phyloP scores from a whole-genome alignment of 202 grass and related monocot genomes.

The Schoenoplectus triqueter region DNA sequence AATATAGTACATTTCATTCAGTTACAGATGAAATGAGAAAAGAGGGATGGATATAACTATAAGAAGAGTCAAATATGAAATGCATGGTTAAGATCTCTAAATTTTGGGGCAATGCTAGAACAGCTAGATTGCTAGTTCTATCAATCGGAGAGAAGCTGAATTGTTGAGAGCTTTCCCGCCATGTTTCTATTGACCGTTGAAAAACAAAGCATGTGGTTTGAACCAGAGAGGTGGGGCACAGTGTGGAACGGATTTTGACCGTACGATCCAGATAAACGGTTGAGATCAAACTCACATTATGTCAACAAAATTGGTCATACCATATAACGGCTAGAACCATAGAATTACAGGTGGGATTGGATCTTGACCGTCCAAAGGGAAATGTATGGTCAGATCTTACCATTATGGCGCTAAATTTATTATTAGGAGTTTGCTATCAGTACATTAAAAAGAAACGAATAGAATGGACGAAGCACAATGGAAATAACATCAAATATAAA shows the following conservation, averaged over 20 bases:
- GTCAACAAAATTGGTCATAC: neutral
- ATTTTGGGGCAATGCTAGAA: neutral
- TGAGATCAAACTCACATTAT: neutral
- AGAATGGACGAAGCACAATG: neutral
- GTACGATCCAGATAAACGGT: neutral
- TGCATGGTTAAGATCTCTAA: too few species aligned
- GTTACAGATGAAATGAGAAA: neutral
- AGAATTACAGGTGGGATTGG: neutral
- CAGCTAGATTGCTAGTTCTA: too few species aligned
- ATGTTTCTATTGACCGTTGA: conserved; percentile 32
- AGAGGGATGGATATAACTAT: too few species aligned
- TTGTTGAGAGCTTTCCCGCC: conserved; percentile 14
- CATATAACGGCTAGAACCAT: neutral
- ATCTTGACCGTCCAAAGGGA: neutral
- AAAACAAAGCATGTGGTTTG: conserved; percentile 23
- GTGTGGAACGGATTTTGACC: neutral
- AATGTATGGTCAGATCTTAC: neutral
- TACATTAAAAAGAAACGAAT: neutral
- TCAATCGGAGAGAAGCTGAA: neutral
- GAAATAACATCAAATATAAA: neutral
- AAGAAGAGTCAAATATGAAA: too few species aligned
- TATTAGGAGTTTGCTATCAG: neutral
- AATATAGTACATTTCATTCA: neutral
- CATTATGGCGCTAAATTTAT: neutral
- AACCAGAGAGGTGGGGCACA: neutral